Base-by-base conservation (phyloP, 2,329 filamentous ascomycete genomes). In the Lachnellula willkommii region DNA sequence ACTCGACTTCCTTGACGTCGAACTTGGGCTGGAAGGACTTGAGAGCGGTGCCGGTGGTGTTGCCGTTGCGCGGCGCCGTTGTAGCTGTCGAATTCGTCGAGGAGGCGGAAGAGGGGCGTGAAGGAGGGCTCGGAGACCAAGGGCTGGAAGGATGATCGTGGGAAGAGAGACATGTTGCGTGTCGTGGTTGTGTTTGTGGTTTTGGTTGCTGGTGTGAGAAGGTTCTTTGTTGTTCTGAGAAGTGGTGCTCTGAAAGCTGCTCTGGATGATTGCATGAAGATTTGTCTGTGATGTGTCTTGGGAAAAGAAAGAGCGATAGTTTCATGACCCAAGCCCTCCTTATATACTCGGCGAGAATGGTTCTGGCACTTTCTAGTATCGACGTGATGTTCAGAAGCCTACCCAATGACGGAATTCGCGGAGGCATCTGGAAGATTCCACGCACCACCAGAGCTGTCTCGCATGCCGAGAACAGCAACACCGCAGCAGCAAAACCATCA, bases 21-120 rank as follows among this genome's bases (percentile, higher is more conserved):
- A 93, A 93, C 72, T 84, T 87, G 53, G 89, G 89, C 56, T 82
- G 80, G 80, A 90, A 92, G 67, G 80, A 75, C 47, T 65, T 68
- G 37, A 62, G 53, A 47, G 48, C 59, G 58, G 36, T 60, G 62
- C 22, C 56, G 55, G 35, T 48, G 60, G 37, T 39, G 28, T 49
- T 53, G 36, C 26, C 40, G 40, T 26, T 55, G 51, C 37, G 52
- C 28, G 32, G 50, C 55, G 42, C 60, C 56, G 60, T 73, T 74
- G 72, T 84, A 83, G 68, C 72, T 75, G 68, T 85, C 81, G 62
- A 81, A 84, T 71, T 85, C 82, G 64, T 85, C 81, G 50, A 86
- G 78, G 58, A 86, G 77, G 57, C 81, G 81, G 77, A 86, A 84
- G 66, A 86, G 79, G 53, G 81, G 79, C 39, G 76, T 77, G 71